Base-by-base conservation (phyloP, 768 basidiomycete species). In the Naematelia encephala region DNA sequence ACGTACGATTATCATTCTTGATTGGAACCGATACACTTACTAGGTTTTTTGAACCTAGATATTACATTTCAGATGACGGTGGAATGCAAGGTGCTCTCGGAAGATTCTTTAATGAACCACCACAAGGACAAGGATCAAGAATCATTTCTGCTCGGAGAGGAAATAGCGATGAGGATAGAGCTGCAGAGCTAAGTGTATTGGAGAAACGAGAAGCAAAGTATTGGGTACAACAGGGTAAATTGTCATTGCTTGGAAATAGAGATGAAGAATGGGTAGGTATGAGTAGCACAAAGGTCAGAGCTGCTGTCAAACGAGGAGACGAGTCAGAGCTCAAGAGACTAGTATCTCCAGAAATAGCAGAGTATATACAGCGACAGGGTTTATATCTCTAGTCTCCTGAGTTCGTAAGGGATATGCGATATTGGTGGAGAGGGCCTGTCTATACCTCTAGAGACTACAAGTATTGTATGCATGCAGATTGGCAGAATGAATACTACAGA, bases 11-110 rank as follows among this genome's bases (percentile, higher is more conserved):
- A 19, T 82, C 83, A 1, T 91, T 91, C 73, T 78, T 91, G 25
- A 79, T 90, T 57, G 92, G 93, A 4, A 82, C 84, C 46, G 93
- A 96, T 71, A 97, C 93, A 1, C 82, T 97, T 47, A 83, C 85
- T 56, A 85, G 92, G 5, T 81, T 94, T 57, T 83, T 92, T 53
- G 81, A 85, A 1, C 83, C 86, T 0, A 83, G 83, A 21, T 94
- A 90, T 74, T 96, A 94, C 57, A 60, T 64, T n/a, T 16, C 50
- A 14, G 34, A 39, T 4, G 54, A 62, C 60, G 64, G 56, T 5
- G 79, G 76, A 5, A 91, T 92, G 88, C 66, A 77, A 54, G 56
- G 59, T 2, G 80, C 84, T 2, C 79, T 93, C 13, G 78, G 72
- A 19, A 75, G 73, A 1, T 88, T 91, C 78, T 82, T 92, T 55